Base-by-base conservation (phyloP, 179 eudicot species). In the Silene noctiflora region DNA sequence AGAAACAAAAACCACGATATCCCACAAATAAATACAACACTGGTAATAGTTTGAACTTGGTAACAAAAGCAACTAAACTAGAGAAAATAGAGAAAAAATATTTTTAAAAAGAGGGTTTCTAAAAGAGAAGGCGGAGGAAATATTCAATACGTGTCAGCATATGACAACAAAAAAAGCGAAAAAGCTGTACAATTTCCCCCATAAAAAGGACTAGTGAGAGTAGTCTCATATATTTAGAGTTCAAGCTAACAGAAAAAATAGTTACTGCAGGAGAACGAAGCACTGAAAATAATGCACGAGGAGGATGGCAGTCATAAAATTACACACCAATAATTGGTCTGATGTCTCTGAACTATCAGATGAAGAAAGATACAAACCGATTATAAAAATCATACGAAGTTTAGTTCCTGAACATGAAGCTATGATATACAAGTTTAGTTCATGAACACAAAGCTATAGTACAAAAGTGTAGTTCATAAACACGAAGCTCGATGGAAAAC, bases 1-100 rank as follows among this genome's bases (percentile, higher is more conserved):
- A 75, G 60, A 80, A 80, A 31, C 25, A 13, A 59, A 71, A 11
- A 46, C 14, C 25, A 48, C 75, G 8, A 68, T 17, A 58, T 25
- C n/a, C 31, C 12, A 51, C 35, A 48, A 63, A 70, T 44, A 19
- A 53, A 29, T 6, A 63, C 65, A 71, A 59, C 3, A 1, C 20
- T 20, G 73, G 59, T 44, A 69, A 69, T 55, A 39, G 51, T 27
- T 24, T 75, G 67, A 39, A 22, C 42, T 48, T 51, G 31, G 69
- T 22, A 60, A n/a, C 58, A 0, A 56, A 4, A 75, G 78, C 56
- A 70, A 70, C 60, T 11, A 48, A 16, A 12, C 11, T 14, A 2
- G 17, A 68, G 31, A 14, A 67, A 33, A 17, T 22, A 67, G 5
- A 29, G 33, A 29, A 29, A 29, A 29, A 29, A 29, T 29, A 2